A percentile compares a stretch with the other conserved stretches of the same genome.
phyloP scores from a whole-genome alignment of 495 filamentous ascomycete genomes.

The Haplographium delicatum region DNA sequence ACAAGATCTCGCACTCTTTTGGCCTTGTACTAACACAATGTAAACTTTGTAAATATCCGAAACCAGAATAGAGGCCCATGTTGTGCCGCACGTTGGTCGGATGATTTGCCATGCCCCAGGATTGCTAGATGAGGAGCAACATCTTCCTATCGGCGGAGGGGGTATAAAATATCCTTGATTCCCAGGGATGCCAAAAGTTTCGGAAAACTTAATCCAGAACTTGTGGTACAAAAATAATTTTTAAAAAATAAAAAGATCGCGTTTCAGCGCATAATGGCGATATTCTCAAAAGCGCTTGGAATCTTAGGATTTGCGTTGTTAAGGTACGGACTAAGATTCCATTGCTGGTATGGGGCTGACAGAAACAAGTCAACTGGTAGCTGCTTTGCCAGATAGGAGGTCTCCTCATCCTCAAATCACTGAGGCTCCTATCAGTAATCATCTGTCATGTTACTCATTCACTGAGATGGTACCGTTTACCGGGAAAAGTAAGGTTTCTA shows the following conservation, averaged over 20 bases:
- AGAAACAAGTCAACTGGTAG: slow-evolving; percentile 2
- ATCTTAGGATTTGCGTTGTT: slow-evolving; percentile 5
- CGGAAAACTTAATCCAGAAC: background rate
- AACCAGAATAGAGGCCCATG: too few relatives aligned
- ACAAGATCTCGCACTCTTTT: background rate
- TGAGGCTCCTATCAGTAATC: background rate
- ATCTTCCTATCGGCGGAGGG: background rate
- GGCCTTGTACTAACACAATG: background rate
- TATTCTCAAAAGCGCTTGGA: background rate
- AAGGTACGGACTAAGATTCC: background rate
- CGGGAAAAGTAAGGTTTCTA: slow-evolving; percentile 1
- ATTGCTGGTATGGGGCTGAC: background rate
- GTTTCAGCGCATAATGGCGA: slow-evolving; percentile 1
- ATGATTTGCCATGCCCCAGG: background rate
- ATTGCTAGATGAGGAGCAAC: background rate
- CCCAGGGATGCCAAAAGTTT: too few relatives aligned
- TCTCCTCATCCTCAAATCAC: background rate
- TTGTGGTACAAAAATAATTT: background rate
- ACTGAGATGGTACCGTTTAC: slow-evolving; percentile 15
- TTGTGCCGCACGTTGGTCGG: background rate
- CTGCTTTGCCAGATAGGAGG: slow-evolving; percentile 6
- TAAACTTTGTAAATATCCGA: background rate
- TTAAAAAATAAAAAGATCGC: background rate
- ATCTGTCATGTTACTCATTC: slow-evolving; percentile 14
- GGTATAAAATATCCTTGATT: slow-evolving; percentile 1